Evolutionary conservation across 208 protist species (phyloP).

Genomic region (Phytomonas sp.): DNA sequence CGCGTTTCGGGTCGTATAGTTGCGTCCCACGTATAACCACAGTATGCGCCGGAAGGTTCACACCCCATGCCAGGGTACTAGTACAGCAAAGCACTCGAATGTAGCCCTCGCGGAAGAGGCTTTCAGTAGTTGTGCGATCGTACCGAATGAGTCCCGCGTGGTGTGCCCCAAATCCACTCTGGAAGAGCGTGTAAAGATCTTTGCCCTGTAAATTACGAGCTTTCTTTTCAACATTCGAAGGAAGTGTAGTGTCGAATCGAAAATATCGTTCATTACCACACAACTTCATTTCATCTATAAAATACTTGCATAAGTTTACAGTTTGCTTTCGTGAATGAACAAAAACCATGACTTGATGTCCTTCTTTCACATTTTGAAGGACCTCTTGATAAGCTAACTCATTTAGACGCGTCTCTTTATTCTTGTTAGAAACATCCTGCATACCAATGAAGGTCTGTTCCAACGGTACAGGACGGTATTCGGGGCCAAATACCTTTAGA

Average conservation of each 20-base stretch:
- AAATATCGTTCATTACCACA: constrained; percentile 57
- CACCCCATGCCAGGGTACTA: constrained; percentile 99
- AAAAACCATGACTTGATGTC: constrained; percentile 98
- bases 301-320: constrained; percentile 78
- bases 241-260: constrained; percentile 31
- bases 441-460: constrained; percentile 95
- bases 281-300: constrained; percentile 81
- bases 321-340: constrained; percentile 98
- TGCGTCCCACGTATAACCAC: constrained; percentile 98
- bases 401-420: constrained; percentile 64
- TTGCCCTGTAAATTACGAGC: constrained; percentile 62
- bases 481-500: constrained; percentile 94
- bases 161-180: constrained; percentile 91
- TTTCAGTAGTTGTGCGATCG: constrained; percentile 94
- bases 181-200: constrained; percentile 87
- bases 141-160: constrained; percentile 94
- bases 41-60: constrained; percentile 98
- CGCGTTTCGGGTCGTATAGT: constrained; percentile 92
- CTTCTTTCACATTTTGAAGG: constrained; percentile 73
- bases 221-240: constrained; percentile 31
- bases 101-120: constrained; percentile 91
- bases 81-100: constrained; percentile 96
- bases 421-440: constrained; percentile 20
- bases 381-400: constrained; percentile 75
- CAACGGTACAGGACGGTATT: constrained; percentile 97